A percentile compares a stretch with the other conserved stretches of the same genome.
Evolutionary conservation across 139 green algal genomes (phyloP).

Genomic region (Volvox reticuliferus): DNA sequence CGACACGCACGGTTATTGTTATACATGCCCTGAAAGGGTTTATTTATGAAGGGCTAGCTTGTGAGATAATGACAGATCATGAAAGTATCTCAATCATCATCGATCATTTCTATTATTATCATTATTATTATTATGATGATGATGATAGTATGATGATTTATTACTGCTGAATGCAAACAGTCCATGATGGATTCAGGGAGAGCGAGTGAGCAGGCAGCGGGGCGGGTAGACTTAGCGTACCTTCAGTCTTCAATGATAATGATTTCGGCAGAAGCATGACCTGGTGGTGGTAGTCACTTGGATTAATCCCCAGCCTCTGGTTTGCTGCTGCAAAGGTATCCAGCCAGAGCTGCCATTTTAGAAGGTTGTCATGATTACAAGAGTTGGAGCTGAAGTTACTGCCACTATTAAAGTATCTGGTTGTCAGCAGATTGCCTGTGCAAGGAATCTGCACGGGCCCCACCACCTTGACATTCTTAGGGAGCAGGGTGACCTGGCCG

Average conservation of each 20-base stretch:
- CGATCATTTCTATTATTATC: too few relatives aligned
- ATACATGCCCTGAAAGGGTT: too few relatives aligned
- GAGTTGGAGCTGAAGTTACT: not conserved
- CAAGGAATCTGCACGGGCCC: not conserved
- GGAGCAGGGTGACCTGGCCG: not conserved
- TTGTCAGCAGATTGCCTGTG: not conserved
- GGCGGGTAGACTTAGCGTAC: not conserved
- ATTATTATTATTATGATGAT: too few relatives aligned
- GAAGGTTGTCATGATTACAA: not conserved
- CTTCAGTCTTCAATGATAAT: not conserved
- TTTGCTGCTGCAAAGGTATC: not conserved
- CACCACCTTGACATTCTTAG: not conserved
- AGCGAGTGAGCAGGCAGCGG: too few relatives aligned
- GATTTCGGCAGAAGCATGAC: not conserved
- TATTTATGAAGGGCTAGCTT: too few relatives aligned
- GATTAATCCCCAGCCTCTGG: not conserved
- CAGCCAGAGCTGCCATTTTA: not conserved
- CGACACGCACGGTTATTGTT: too few relatives aligned
- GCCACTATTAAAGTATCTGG: not conserved
- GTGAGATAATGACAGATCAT: too few relatives aligned
- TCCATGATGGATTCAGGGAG: too few relatives aligned
- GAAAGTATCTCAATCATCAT: too few relatives aligned
- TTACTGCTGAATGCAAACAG: too few relatives aligned
- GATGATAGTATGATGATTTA: too few relatives aligned
- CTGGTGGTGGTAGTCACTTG: not conserved